These are phyloP conservation scores for Paecilomyces niveus DNA, from an alignment of 2,329 filamentous ascomycete genomes.

Conservation along the genomic window DNA sequence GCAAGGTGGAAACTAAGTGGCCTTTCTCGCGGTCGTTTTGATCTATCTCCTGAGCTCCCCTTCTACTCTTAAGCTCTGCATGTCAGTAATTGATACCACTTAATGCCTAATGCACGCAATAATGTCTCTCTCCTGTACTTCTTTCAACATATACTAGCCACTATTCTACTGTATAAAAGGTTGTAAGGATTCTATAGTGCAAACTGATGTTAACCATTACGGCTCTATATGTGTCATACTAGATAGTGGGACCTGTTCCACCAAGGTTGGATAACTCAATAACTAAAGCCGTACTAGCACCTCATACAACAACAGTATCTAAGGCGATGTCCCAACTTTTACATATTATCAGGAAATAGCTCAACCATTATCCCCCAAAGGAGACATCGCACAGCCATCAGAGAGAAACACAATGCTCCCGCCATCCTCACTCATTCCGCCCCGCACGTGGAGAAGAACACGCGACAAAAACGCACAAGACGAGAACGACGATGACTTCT, in stretches of 20 bases:
- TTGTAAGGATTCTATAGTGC: no score
- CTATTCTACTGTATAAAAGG: no score
- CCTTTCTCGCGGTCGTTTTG: conserved; percentile 3
- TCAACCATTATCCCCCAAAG: background rate
- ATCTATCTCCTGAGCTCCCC: background rate
- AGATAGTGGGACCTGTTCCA: no score
- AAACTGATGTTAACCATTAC: no score
- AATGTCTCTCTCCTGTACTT: background rate
- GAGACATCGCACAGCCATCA: background rate
- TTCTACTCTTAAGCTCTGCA: background rate
- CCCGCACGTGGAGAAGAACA: conserved; percentile 1
- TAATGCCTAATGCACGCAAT: background rate
- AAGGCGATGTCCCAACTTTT: background rate
- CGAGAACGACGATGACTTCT: conserved; percentile 42
- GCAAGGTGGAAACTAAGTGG: conserved; percentile 10
- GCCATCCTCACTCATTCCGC: conserved; percentile 1
- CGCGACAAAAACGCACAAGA: background rate
- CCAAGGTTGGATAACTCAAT: no score
- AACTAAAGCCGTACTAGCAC: no score
- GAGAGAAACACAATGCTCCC: background rate
- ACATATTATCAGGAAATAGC: background rate
- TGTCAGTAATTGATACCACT: background rate
- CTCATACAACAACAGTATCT: no score
- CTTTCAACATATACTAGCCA: no score
- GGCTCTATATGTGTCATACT: no score